phyloP scores from a whole-genome alignment of 75 land plant genomes.

The Pinus albicaulis region DNA sequence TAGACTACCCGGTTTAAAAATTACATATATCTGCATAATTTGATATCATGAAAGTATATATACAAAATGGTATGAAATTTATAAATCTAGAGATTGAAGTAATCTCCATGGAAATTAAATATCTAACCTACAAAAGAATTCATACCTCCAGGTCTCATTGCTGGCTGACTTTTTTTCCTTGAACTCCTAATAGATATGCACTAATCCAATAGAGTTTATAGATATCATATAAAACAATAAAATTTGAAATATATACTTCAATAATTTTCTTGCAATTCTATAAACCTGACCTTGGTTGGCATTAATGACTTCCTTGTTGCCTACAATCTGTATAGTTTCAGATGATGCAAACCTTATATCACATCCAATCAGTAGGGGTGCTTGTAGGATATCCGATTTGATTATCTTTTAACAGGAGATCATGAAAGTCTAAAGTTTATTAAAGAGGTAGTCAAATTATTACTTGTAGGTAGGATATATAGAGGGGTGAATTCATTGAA shows the following conservation, averaged over 20 bases:
- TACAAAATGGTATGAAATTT: too few relatives aligned
- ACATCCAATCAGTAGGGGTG: slow-evolving; percentile 86
- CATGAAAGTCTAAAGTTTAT: too few relatives aligned
- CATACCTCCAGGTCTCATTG: slow-evolving; percentile 48
- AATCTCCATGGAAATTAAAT: background rate
- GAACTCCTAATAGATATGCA: slow-evolving; percentile 65
- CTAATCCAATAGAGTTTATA: background rate
- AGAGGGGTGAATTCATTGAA: too few relatives aligned
- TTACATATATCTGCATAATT: too few relatives aligned
- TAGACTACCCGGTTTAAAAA: too few relatives aligned
- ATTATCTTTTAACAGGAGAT: background rate
- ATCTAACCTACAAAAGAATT: background rate
- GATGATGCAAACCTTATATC: slow-evolving; percentile 63
- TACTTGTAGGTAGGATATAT: too few relatives aligned
- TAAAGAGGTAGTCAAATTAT: too few relatives aligned
- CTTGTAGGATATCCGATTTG: slow-evolving; percentile 34
- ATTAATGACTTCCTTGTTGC: slow-evolving; percentile 80
- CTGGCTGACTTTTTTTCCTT: slow-evolving; percentile 68
- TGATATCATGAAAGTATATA: too few relatives aligned
- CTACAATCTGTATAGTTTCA: slow-evolving; percentile 47
- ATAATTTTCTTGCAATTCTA: background rate
- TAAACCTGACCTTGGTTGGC: slow-evolving; percentile 75
- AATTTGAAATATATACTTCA: background rate
- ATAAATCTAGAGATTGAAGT: background rate
- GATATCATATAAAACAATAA: background rate